Evolutionary conservation across 495 filamentous ascomycete genomes (phyloP).

Genomic region (Monascus purpureus): DNA sequence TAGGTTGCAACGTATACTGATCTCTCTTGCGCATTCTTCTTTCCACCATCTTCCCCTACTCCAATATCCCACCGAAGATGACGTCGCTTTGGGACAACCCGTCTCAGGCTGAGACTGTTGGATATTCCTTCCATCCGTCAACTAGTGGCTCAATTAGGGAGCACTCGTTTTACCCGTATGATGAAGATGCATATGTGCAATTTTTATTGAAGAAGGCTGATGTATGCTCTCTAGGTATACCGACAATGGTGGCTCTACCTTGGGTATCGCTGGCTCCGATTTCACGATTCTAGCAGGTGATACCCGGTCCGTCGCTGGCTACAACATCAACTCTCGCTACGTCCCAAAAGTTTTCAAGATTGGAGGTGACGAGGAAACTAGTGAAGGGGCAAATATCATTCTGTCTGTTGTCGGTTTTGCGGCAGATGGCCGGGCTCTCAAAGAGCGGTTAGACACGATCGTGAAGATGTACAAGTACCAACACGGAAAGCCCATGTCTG

Average conservation of each 20-base stretch:
- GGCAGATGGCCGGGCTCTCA: constrained; percentile 80
- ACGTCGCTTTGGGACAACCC: constrained; percentile 32
- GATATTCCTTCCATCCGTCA: constrained; percentile 48
- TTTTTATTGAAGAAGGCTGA: constrained; percentile 7
- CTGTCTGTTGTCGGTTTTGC: constrained; percentile 92
- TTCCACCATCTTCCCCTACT: too few species aligned
- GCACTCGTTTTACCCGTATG: constrained; percentile 90
- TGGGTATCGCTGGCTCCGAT: constrained; percentile 85
- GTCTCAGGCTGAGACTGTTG: constrained; percentile 26
- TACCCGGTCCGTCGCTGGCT: constrained; percentile 84
- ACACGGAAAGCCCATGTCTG: constrained; percentile 83
- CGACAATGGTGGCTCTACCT: constrained; percentile 92
- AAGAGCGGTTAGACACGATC: constrained; percentile 75
- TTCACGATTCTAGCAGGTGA: constrained; percentile 95
- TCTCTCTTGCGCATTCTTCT: too few species aligned
- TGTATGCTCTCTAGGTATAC: constrained; percentile 55
- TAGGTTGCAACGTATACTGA: constrained; percentile 1
- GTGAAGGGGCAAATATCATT: constrained; percentile 69
- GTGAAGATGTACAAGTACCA: constrained; percentile 97
- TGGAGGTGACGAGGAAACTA: constrained; percentile 72
- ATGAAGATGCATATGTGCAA: constrained; percentile 6
- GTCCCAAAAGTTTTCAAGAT: constrained; percentile 94
- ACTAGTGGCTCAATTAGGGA: constrained; percentile 40
- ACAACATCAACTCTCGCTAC: constrained; percentile 96
- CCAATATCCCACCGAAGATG: constrained; percentile 17